Percentiles rank a stretch among this genome's conserved stretches.
phyloP scores from a whole-genome alignment of 768 basidiomycete genomes.

The Tephrocybe sp. region DNA sequence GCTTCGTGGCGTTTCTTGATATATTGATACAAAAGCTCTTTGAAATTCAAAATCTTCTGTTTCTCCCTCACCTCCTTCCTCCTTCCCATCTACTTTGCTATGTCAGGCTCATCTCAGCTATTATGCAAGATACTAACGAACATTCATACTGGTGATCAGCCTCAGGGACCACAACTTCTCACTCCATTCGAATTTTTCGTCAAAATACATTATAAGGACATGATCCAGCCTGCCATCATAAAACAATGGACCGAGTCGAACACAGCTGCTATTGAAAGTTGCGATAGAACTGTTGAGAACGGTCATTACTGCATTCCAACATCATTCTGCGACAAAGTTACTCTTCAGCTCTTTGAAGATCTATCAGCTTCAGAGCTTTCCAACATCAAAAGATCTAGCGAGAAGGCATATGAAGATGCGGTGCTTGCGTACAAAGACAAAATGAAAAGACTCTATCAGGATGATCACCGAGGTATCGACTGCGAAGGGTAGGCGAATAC shows the following conservation, averaged over 20 bases:
- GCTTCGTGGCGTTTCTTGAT: too few species aligned
- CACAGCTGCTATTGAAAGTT: background rate
- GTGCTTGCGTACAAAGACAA: background rate
- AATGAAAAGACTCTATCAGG: slow-evolving; percentile 1
- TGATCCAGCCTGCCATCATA: background rate
- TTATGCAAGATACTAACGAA: background rate
- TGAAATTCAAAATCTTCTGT: too few species aligned
- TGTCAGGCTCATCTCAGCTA: background rate
- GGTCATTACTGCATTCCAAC: background rate
- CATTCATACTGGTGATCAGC: background rate
- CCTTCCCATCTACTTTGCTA: background rate
- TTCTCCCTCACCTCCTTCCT: too few species aligned
- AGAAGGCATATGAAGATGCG: background rate
- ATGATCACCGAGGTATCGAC: background rate
- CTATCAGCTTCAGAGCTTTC: slow-evolving; percentile 1
- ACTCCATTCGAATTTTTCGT: slow-evolving; percentile 3
- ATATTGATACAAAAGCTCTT: too few species aligned
- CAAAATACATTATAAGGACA: background rate
- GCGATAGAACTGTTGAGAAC: background rate
- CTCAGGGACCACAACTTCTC: background rate
- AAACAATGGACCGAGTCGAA: slow-evolving; percentile 1
- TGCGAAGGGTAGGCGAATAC: background rate
- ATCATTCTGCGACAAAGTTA: background rate
- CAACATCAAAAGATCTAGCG: background rate
- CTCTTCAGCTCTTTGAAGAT: background rate